Percentiles rank a stretch among this genome's conserved stretches.
Evolutionary conservation across 139 green algal species (phyloP).

Genomic region (Chlamydomonas applanata): DNA sequence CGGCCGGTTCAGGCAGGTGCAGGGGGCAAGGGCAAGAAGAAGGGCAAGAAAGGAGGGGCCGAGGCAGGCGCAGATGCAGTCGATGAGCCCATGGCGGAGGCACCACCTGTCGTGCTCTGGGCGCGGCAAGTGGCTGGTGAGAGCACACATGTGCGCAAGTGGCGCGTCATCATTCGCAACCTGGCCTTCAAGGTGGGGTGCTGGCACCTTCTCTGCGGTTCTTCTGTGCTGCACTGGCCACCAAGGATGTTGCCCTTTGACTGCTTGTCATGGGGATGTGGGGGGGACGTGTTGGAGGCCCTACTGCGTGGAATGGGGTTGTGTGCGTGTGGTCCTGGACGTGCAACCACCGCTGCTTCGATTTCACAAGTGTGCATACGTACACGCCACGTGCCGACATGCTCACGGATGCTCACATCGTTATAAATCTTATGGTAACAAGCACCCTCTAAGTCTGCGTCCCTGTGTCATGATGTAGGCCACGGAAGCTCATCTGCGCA

Average conservation of each 20-base stretch:
- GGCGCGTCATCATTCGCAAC: slow-evolving; percentile 91
- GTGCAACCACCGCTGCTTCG: no score
- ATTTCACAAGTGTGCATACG: no score
- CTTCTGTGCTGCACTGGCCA: no score
- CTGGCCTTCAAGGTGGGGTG: slow-evolving; percentile 74
- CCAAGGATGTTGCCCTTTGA: not conserved
- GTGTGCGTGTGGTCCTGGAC: no score
- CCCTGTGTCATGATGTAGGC: slow-evolving; percentile 30
- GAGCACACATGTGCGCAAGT: slow-evolving; percentile 81
- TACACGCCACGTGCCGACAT: no score
- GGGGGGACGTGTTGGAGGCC: no score
- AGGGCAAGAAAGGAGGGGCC: not conserved
- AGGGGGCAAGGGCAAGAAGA: slow-evolving; percentile 6
- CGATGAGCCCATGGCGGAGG: slow-evolving; percentile 36
- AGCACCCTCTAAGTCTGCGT: no score
- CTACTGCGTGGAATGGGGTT: no score
- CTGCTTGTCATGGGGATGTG: not conserved
- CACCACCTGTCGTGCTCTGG: slow-evolving; percentile 34
- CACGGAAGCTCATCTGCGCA: slow-evolving; percentile 53
- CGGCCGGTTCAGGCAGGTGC: slow-evolving; percentile 13
- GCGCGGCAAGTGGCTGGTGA: slow-evolving; percentile 71
- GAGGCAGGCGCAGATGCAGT: not conserved
- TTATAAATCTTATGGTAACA: no score
- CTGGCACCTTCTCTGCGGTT: no score
- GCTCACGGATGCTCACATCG: no score